Conservation (phyloP, 306 rosid species). For the Neltuma alba region DNA sequence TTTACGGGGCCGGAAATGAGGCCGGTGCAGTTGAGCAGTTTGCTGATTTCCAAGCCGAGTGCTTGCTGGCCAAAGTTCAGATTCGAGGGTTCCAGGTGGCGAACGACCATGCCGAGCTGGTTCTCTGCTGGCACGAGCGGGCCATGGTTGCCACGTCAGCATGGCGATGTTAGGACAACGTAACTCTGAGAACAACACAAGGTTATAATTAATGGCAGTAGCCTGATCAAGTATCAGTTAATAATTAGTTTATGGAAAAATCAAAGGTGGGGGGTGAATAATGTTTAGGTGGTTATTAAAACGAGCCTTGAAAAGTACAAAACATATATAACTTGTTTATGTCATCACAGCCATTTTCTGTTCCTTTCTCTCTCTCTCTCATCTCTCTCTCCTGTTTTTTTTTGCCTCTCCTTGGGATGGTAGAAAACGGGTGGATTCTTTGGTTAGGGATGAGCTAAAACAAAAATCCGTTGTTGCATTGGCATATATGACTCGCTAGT, state of each 20-base stretch:
- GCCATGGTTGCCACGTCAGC: slow-evolving; percentile 87
- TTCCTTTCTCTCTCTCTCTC: neutral
- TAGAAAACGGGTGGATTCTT: neutral
- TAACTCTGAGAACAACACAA: neutral
- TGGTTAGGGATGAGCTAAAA: no score
- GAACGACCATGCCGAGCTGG: slow-evolving; percentile 81
- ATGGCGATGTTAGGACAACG: slow-evolving; percentile 71
- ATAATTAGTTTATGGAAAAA: slow-evolving; percentile 4
- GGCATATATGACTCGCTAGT: neutral
- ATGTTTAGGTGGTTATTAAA: neutral
- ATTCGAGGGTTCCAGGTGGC: slow-evolving; percentile 89
- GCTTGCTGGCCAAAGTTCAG: slow-evolving; percentile 69
- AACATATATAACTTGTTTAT: slow-evolving; percentile 4
- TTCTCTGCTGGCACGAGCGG: slow-evolving; percentile 84
- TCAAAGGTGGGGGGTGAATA: neutral
- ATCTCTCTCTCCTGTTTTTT: no score
- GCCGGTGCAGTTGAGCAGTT: slow-evolving; percentile 88
- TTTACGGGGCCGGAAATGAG: slow-evolving; percentile 80
- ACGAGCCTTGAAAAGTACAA: slow-evolving; percentile 5
- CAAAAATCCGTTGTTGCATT: no score
- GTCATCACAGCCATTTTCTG: neutral
- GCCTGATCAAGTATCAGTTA: neutral
- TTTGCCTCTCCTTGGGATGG: no score
- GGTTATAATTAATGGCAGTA: neutral
- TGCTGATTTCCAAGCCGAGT: slow-evolving; percentile 88